These are phyloP conservation scores for Colletotrichum sp. DNA, from an alignment of 2,329 filamentous ascomycete genomes.

Conservation along the genomic window DNA sequence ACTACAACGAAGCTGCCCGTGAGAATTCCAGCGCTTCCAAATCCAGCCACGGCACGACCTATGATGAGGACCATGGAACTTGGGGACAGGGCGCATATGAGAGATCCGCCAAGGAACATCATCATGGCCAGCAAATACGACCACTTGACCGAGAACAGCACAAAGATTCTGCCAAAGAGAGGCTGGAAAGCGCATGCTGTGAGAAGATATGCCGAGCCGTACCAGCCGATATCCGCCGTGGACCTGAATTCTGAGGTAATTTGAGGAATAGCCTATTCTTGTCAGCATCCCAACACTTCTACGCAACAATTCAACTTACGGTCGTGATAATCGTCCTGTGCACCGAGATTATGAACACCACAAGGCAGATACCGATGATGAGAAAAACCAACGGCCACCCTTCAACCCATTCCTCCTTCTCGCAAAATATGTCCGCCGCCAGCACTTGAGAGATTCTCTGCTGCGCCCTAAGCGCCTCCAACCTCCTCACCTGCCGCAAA, in stretches of 20 bases:
- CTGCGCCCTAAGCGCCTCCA: not conserved
- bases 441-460: not conserved
- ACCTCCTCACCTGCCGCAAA: not conserved
- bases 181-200: slow-evolving; percentile 30
- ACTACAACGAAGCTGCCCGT: slow-evolving; percentile 40
- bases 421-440: not conserved
- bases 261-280: slow-evolving; percentile 40
- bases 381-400: slow-evolving; percentile 7
- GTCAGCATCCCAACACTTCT: not conserved
- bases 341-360: slow-evolving; percentile 7
- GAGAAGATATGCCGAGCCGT: slow-evolving; percentile 47
- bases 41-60: slow-evolving; percentile 16
- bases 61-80: slow-evolving; percentile 8
- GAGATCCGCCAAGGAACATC: slow-evolving; percentile 5
- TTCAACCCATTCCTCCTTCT: not conserved
- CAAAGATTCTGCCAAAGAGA: slow-evolving; percentile 32
- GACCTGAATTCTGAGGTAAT: slow-evolving; percentile 44
- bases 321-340: slow-evolving; percentile 11
- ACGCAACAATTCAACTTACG: not conserved
- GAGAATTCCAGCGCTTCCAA: slow-evolving; percentile 28
- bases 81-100: slow-evolving; percentile 15
- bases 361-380: slow-evolving; percentile 6
- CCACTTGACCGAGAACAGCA: slow-evolving; percentile 41
- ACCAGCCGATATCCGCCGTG: slow-evolving; percentile 51
- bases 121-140: slow-evolving; percentile 25